phyloP scores from a whole-genome alignment of 2,329 filamentous ascomycete genomes.

The Apiospora marii region DNA sequence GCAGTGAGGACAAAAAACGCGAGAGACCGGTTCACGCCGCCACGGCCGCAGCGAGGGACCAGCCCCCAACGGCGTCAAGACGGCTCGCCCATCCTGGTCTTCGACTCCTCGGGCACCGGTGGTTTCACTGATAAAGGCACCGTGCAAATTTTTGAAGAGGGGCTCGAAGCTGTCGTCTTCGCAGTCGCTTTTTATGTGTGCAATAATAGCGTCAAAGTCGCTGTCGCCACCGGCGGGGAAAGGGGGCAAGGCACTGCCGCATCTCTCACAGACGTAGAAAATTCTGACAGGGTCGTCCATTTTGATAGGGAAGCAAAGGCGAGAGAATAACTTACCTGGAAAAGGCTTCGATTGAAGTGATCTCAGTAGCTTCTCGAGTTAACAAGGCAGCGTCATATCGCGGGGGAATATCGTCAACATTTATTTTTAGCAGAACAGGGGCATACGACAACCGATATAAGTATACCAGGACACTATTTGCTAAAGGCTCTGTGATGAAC shows the following conservation, averaged over 20 bases:
- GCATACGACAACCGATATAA: neutral
- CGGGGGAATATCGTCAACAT: neutral
- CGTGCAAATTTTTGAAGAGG: too few relatives aligned
- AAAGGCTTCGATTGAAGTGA: neutral
- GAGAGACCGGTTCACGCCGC: neutral
- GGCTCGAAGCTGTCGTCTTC: too few relatives aligned
- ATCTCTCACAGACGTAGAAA: neutral
- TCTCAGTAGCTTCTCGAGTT: neutral
- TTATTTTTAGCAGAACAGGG: neutral
- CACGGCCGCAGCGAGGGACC: neutral
- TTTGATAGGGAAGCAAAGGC: neutral
- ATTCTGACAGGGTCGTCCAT: neutral
- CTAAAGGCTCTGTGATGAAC: neutral
- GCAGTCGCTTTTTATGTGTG: too few relatives aligned
- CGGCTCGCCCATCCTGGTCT: neutral
- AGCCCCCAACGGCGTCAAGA: neutral
- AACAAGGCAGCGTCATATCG: neutral
- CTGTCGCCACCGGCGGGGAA: neutral
- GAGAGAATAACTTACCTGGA: neutral
- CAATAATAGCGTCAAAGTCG: neutral
- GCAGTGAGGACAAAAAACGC: neutral
- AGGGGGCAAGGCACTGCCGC: neutral
- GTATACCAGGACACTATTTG: neutral
- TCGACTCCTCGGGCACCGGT: neutral
- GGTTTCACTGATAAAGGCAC: too few relatives aligned